Conservation (phyloP, 257 asterid species). For the Solanum pennellii region DNA sequence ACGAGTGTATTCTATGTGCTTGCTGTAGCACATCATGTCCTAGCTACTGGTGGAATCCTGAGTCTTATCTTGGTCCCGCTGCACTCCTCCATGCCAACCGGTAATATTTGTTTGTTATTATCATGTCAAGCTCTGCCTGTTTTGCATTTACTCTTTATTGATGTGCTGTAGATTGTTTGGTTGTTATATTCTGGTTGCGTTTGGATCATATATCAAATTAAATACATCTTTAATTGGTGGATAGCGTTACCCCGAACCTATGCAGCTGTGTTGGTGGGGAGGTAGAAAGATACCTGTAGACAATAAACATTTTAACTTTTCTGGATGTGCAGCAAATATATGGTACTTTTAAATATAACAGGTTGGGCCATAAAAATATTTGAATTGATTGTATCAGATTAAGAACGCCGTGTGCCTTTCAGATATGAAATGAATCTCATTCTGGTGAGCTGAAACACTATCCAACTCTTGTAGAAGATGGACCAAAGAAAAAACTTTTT, state of each 20-base stretch:
- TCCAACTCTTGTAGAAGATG: neutral
- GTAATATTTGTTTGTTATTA: conserved; percentile 10
- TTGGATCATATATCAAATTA: neutral
- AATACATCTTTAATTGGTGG: neutral
- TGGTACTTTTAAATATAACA: neutral
- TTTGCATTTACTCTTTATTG: neutral
- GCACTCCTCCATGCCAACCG: conserved; percentile 91
- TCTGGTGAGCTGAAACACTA: neutral
- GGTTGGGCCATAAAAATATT: neutral
- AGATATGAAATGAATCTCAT: neutral
- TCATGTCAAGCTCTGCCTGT: neutral
- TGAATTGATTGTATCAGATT: neutral
- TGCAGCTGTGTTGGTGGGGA: neutral
- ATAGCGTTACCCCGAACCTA: neutral
- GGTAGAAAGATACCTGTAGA: neutral
- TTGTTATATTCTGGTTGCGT: neutral
- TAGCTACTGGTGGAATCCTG: conserved; percentile 99
- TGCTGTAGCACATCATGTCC: conserved; percentile 97
- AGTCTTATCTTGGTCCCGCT: conserved; percentile 91
- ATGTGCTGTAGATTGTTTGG: neutral
- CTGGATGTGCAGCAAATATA: neutral
- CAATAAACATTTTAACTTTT: neutral
- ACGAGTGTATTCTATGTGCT: conserved; percentile 91
- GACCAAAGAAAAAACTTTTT: neutral
- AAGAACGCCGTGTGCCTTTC: neutral